Evolutionary conservation across 495 filamentous ascomycete genomes (phyloP), one percentile per base, ranked within the genome.

Genomic region (Penicillium crystallinum): DNA sequence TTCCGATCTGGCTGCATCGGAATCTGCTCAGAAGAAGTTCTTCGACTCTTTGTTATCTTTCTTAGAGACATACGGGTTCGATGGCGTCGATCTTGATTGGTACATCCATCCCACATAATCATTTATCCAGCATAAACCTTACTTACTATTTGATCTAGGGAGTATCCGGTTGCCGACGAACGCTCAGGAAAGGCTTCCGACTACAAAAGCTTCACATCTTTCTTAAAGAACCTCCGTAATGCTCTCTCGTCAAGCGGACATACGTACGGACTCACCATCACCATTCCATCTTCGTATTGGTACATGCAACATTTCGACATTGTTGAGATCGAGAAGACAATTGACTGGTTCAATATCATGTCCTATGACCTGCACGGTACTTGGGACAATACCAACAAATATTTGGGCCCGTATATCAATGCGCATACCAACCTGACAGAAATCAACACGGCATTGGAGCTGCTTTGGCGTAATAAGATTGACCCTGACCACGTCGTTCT

Each of bases 71-170:
- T 80, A 78, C 30, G 71, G 69, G 3, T 82, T 83, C 44, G 64
- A 79, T 41, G 83, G 82, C 1, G 60, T 82, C 1, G 81, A 85
- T 53, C 39, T 84, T 11, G 81, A 83, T 56, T 84, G 81, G 80
- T n/a, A n/a, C n/a, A n/a, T n/a, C n/a, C n/a, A n/a, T n/a, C n/a
- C n/a, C n/a, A n/a, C n/a, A n/a, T n/a, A n/a, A n/a, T n/a, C n/a
- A n/a, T n/a, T n/a, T n/a, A n/a, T n/a, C n/a, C n/a, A n/a, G n/a
- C n/a, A n/a, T n/a, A n/a, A n/a, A n/a, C n/a, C n/a, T n/a, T n/a
- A n/a, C n/a, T n/a, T n/a, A n/a, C n/a, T n/a, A n/a, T n/a, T n/a
- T n/a, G n/a, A n/a, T n/a, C n/a, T n/a, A n/a, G n/a, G n/a, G 77
- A 27, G 23, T 39, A 39, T 39, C 37, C 37, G 1, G 37, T 17